phyloP scores from a whole-genome alignment of 2,329 filamentous ascomycete genomes.

The Pyrenophora tritici-repentis region DNA sequence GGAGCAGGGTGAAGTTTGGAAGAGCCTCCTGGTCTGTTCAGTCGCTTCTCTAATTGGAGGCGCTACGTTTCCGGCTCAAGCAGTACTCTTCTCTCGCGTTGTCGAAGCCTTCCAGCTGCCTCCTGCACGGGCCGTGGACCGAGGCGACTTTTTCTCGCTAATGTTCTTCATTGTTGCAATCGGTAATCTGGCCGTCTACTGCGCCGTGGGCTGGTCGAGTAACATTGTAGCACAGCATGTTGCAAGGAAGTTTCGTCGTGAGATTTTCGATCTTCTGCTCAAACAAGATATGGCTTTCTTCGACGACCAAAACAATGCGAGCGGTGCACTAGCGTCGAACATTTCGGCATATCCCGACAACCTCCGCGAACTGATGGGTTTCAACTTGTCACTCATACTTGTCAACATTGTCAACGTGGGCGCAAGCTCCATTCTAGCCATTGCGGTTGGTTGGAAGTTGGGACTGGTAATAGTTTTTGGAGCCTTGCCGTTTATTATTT shows the following conservation, averaged over 20 bases:
- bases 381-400: slow-evolving; percentile 83
- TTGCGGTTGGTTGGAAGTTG: slow-evolving; percentile 86
- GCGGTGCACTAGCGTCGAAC: slow-evolving; percentile 77
- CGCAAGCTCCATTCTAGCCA: slow-evolving; percentile 69
- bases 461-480: slow-evolving; percentile 78
- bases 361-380: slow-evolving; percentile 83
- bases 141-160: slow-evolving; percentile 58
- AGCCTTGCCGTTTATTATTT: slow-evolving; percentile 30
- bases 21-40: slow-evolving; percentile 33
- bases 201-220: slow-evolving; percentile 52
- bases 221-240: slow-evolving; percentile 52
- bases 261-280: slow-evolving; percentile 83
- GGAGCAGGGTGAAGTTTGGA: slow-evolving; percentile 48
- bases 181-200: slow-evolving; percentile 53
- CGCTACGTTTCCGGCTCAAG: slow-evolving; percentile 54
- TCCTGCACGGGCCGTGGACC: slow-evolving; percentile 44
- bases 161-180: slow-evolving; percentile 63
- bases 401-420: slow-evolving; percentile 80
- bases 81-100: slow-evolving; percentile 56
- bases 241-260: slow-evolving; percentile 42
- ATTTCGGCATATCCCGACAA: slow-evolving; percentile 76
- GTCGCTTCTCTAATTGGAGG: slow-evolving; percentile 45
- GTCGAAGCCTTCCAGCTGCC: slow-evolving; percentile 55
- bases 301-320: slow-evolving; percentile 84
- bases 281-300: slow-evolving; percentile 94